A percentile compares a stretch with the other conserved stretches of the same genome.
These are phyloP conservation scores for Blastobotrys muscicola DNA, from an alignment of 805 yeast genomes.

Conservation along the genomic window DNA sequence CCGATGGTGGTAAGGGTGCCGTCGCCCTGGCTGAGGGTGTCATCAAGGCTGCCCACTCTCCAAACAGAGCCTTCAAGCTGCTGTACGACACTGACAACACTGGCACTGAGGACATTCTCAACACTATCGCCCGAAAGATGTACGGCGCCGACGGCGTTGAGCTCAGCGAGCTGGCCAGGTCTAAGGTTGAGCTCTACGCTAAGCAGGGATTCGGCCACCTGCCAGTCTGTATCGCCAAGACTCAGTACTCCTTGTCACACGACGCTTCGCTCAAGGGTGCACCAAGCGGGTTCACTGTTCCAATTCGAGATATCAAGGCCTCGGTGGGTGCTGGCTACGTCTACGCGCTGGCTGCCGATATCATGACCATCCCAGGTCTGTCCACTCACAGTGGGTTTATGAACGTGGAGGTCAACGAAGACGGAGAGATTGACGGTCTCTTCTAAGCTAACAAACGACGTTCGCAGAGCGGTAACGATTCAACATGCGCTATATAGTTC, in stretches of 20 bases:
- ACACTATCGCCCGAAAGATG: slow-evolving; percentile 74
- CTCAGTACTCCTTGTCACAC: slow-evolving; percentile 92
- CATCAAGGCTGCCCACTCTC: slow-evolving; percentile 41
- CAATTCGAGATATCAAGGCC: slow-evolving; percentile 88
- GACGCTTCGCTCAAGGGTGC: slow-evolving; percentile 91
- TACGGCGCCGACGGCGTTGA: slow-evolving; percentile 87
- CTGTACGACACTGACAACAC: slow-evolving; percentile 59
- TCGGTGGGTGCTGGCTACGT: slow-evolving; percentile 95
- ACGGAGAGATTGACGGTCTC: slow-evolving; percentile 90
- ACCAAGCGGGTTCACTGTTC: slow-evolving; percentile 88
- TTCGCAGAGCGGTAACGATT: background rate
- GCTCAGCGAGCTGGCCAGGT: slow-evolving; percentile 69
- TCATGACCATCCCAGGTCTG: slow-evolving; percentile 94
- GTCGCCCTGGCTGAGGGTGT: slow-evolving; percentile 76
- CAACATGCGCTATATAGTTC: background rate
- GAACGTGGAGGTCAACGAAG: slow-evolving; percentile 86
- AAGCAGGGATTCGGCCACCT: slow-evolving; percentile 81
- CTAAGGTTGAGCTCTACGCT: slow-evolving; percentile 73
- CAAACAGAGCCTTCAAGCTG: slow-evolving; percentile 42
- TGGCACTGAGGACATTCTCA: slow-evolving; percentile 71
- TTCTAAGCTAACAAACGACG: slow-evolving; percentile 36
- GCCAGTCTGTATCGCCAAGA: slow-evolving; percentile 95
- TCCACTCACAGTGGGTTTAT: slow-evolving; percentile 95
- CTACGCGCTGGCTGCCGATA: slow-evolving; percentile 94
- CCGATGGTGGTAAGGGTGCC: slow-evolving; percentile 90